A percentile compares a stretch with the other conserved stretches of the same genome.
Evolutionary conservation across 768 basidiomycete genomes (phyloP).

Genomic region (Podaxis sp.): DNA sequence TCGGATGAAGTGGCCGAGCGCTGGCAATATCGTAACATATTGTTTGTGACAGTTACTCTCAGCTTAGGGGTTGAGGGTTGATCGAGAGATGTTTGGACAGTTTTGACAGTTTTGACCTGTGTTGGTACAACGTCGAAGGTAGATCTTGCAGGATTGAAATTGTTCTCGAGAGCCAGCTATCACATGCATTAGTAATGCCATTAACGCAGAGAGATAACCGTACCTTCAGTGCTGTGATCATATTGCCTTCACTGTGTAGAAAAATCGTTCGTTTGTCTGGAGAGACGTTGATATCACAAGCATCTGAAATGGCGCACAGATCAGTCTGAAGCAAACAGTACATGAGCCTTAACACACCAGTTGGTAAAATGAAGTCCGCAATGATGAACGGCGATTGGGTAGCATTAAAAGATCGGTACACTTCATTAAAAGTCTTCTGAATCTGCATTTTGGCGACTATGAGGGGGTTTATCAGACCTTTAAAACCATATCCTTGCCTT

Average conservation of each 20-base stretch:
- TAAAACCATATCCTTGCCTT: conserved; percentile 47
- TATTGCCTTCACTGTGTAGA: conserved; percentile 79
- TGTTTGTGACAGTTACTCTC: conserved; percentile 1
- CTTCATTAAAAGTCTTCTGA: conserved; percentile 89
- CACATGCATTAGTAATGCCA: not conserved
- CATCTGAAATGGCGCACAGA: conserved; percentile 40
- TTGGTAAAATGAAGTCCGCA: conserved; percentile 80
- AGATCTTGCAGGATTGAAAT: conserved; percentile 69
- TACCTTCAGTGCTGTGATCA: conserved; percentile 80
- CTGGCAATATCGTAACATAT: not conserved
- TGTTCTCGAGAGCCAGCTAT: conserved; percentile 63
- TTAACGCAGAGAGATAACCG: not conserved
- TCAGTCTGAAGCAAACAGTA: not conserved
- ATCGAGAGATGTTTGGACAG: conserved; percentile 4
- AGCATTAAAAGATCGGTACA: conserved; percentile 77
- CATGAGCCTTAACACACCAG: conserved; percentile 44
- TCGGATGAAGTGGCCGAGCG: not conserved
- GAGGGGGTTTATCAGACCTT: not conserved
- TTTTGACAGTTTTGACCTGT: conserved; percentile 14
- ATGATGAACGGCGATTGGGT: conserved; percentile 79
- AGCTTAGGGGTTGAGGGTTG: not conserved
- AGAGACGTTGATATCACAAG: conserved; percentile 91
- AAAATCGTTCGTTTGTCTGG: conserved; percentile 98
- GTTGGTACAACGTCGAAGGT: conserved; percentile 56
- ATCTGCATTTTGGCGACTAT: conserved; percentile 42